Evolutionary conservation across 192 early-diverging fungal species (phyloP).

Genomic region (Thamnidium elegans): DNA sequence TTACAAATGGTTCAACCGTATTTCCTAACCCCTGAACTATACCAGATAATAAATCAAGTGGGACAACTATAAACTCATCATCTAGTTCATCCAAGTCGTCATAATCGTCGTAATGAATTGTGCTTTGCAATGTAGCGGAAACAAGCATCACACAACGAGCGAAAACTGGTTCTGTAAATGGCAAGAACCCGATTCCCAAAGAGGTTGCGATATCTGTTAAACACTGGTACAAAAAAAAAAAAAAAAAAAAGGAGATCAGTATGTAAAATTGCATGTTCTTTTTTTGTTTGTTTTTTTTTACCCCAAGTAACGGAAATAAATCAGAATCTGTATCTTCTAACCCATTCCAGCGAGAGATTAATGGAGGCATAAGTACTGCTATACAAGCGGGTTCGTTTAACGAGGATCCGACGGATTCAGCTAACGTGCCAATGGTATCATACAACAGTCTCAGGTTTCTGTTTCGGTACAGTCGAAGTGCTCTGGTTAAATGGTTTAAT

Average conservation of each 20-base stretch:
- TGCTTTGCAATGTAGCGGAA: constrained; percentile 64
- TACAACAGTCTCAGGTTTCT: constrained; percentile 94
- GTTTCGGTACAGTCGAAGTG: constrained; percentile 88
- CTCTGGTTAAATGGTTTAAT: constrained; percentile 71
- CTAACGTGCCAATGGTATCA: constrained; percentile 94
- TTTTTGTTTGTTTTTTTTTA: constrained; percentile 28
- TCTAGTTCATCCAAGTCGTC: constrained; percentile 64
- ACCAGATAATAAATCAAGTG: constrained; percentile 90
- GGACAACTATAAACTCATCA: constrained; percentile 93
- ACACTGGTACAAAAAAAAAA: constrained; percentile 19
- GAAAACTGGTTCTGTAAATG: constrained; percentile 85
- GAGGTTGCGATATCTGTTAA: constrained; percentile 60
- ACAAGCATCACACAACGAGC: constrained; percentile 86
- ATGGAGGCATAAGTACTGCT: constrained; percentile 81
- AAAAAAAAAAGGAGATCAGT: not conserved
- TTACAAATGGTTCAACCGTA: constrained; percentile 71
- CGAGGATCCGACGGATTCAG: constrained; percentile 81
- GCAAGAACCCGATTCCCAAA: constrained; percentile 83
- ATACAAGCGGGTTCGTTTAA: constrained; percentile 80
- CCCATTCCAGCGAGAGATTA: constrained; percentile 81
- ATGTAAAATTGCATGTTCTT: not conserved
- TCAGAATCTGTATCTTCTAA: constrained; percentile 82
- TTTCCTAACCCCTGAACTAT: constrained; percentile 87
- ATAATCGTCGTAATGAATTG: constrained; percentile 45
- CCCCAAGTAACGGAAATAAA: constrained; percentile 91